A percentile compares a stretch with the other conserved stretches of the same genome.
Conservation (phyloP, 1,139 yeast species). For the Candida labiduridarum region DNA sequence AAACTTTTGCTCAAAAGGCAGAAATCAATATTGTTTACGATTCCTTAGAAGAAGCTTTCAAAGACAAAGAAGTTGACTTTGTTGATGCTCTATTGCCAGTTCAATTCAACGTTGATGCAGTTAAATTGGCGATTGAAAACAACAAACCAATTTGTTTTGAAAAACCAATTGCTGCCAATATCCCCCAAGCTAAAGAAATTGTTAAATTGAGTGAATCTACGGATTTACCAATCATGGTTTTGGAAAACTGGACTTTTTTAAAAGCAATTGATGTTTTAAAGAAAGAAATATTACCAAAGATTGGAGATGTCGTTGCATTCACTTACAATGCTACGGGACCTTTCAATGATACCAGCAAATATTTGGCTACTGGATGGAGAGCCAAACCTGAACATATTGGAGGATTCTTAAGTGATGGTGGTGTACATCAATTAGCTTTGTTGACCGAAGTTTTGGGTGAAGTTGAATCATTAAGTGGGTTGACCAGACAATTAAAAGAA, state of each 20-base stretch:
- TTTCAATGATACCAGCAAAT: constrained; percentile 64
- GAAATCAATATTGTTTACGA: constrained; percentile 61
- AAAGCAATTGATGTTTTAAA: constrained; percentile 54
- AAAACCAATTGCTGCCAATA: constrained; percentile 88
- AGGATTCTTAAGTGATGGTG: constrained; percentile 90
- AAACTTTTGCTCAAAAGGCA: constrained; percentile 70
- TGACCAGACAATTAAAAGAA: constrained; percentile 72
- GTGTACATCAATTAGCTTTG: constrained; percentile 90
- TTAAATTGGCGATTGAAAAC: constrained; percentile 65
- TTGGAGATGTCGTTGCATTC: constrained; percentile 78
- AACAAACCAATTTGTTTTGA: constrained; percentile 81
- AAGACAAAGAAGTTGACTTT: constrained; percentile 65
- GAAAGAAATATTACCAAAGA: constrained; percentile 59
- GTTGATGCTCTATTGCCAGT: constrained; percentile 88
- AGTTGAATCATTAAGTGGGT: constrained; percentile 68
- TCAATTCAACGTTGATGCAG: constrained; percentile 69
- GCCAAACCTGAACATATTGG: constrained; percentile 87
- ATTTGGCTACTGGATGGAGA: constrained; percentile 81
- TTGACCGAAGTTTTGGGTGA: constrained; percentile 82
- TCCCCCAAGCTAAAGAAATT: constrained; percentile 77
- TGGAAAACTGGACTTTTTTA: constrained; percentile 84
- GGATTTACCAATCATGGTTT: constrained; percentile 68
- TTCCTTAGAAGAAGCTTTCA: constrained; percentile 62
- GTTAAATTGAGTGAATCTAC: constrained; percentile 63
- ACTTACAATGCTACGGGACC: constrained; percentile 83